These are phyloP conservation scores for Fraxinus paxiana DNA, from an alignment of 305 asterid species.

Conservation along the genomic window DNA sequence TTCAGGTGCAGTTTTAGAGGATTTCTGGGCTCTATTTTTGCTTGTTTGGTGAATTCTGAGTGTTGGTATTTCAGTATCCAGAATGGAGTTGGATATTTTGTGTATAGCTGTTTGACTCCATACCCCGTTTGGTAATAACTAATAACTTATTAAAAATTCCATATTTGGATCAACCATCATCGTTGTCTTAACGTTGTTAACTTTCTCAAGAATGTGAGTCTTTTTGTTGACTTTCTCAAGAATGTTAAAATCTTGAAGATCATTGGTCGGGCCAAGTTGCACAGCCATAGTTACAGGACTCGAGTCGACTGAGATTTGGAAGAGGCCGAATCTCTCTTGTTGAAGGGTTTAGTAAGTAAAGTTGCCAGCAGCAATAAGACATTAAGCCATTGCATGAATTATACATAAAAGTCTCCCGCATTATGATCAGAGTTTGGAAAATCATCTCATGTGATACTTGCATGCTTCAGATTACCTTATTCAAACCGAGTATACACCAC, in stretches of 20 bases:
- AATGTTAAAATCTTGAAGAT: background rate
- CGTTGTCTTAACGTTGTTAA: background rate
- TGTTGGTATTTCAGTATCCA: conserved; percentile 8
- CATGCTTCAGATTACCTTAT: background rate
- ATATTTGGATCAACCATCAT: background rate
- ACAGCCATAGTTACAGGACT: background rate
- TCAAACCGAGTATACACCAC: background rate
- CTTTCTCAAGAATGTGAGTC: background rate
- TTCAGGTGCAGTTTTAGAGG: conserved; percentile 4
- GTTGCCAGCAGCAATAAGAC: background rate
- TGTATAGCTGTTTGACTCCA: conserved; percentile 17
- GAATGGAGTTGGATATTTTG: conserved; percentile 15
- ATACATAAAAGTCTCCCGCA: background rate
- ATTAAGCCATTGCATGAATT: background rate
- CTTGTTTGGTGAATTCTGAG: background rate
- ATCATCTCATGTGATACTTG: background rate
- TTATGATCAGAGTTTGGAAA: background rate
- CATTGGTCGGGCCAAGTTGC: background rate
- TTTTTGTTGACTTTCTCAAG: background rate
- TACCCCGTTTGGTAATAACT: background rate
- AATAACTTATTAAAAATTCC: background rate
- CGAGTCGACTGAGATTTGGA: background rate
- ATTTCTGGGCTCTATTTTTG: conserved; percentile 11
- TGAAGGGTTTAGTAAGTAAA: background rate
- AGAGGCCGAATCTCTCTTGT: background rate